A percentile compares a stretch with the other conserved stretches of the same genome.
Conservation (phyloP, 1,284 basidiomycete species). For the Phellinidium pouzarii region DNA sequence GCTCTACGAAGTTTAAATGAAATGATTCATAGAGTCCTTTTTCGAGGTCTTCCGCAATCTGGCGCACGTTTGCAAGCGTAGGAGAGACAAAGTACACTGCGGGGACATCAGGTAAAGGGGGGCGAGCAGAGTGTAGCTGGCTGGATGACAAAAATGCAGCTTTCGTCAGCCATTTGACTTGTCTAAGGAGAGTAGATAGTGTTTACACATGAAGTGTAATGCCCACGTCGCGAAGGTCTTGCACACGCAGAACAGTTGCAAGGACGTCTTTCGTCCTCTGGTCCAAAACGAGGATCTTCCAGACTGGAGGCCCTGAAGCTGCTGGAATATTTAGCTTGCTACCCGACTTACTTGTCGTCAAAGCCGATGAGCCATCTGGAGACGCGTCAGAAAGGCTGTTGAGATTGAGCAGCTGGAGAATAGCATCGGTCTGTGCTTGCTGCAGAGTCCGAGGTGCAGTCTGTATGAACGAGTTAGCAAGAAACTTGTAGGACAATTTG, state of each 20-base stretch:
- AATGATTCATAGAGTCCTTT: conserved; percentile 88
- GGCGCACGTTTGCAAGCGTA: conserved; percentile 77
- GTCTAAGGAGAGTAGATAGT: conserved; percentile 21
- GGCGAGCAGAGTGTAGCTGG: conserved; percentile 86
- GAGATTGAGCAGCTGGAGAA: conserved; percentile 60
- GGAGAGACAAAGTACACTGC: conserved; percentile 97
- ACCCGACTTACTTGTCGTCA: conserved; percentile 33
- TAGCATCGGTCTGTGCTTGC: conserved; percentile 70
- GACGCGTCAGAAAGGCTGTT: conserved; percentile 41
- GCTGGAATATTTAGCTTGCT: conserved; percentile 41
- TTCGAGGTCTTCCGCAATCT: conserved; percentile 87
- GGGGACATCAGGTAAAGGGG: conserved; percentile 90
- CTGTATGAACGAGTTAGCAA: neutral
- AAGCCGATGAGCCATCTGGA: conserved; percentile 30
- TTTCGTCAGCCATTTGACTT: neutral
- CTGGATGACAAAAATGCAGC: conserved; percentile 35
- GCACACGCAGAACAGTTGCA: conserved; percentile 90
- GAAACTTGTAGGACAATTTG: neutral
- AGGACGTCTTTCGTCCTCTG: conserved; percentile 94
- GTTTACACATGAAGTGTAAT: conserved; percentile 94
- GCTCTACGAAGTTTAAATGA: conserved; percentile 94
- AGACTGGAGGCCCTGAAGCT: conserved; percentile 73
- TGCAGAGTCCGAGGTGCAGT: conserved; percentile 39
- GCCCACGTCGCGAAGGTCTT: conserved; percentile 93
- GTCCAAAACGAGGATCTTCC: conserved; percentile 96